Conservation (phyloP, 2,329 filamentous ascomycete genomes). For the Zalaria sp. region DNA sequence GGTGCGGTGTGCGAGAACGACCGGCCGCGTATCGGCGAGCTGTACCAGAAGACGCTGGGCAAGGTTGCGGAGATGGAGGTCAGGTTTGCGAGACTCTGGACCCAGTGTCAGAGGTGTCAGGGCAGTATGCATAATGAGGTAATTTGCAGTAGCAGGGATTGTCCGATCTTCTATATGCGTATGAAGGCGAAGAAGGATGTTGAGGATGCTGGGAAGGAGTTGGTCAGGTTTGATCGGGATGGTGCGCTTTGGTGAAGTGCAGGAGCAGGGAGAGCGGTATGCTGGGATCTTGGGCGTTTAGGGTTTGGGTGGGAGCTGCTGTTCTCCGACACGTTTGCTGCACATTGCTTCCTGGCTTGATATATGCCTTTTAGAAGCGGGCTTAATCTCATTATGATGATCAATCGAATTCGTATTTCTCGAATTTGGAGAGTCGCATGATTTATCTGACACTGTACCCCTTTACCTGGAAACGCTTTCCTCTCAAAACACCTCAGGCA, state of each 20-base stretch:
- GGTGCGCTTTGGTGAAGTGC: conserved; percentile 47
- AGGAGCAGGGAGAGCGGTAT: too few species aligned
- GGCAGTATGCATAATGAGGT: conserved; percentile 97
- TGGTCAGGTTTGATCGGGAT: conserved; percentile 80
- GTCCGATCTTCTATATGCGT: conserved; percentile 98
- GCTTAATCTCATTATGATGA: too few species aligned
- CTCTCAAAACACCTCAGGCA: too few species aligned
- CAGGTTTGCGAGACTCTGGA: conserved; percentile 86
- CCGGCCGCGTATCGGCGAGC: conserved; percentile 69
- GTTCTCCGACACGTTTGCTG: too few species aligned
- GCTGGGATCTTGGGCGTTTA: too few species aligned
- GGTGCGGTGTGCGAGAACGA: conserved; percentile 87
- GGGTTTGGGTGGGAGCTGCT: too few species aligned
- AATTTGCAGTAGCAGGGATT: conserved; percentile 91
- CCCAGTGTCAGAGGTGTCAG: conserved; percentile 94
- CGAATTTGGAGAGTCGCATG: too few species aligned
- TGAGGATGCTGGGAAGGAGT: conserved; percentile 83
- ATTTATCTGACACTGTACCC: too few species aligned
- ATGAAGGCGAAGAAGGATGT: conserved; percentile 99
- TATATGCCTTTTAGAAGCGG: too few species aligned
- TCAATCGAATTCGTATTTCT: too few species aligned
- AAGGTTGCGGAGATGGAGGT: conserved; percentile 89
- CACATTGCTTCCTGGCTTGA: too few species aligned
- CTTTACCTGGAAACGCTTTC: too few species aligned
- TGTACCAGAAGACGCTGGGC: conserved; percentile 82